Conservation (phyloP, 1,284 basidiomycete species). For the Leccinum pachyderme region DNA sequence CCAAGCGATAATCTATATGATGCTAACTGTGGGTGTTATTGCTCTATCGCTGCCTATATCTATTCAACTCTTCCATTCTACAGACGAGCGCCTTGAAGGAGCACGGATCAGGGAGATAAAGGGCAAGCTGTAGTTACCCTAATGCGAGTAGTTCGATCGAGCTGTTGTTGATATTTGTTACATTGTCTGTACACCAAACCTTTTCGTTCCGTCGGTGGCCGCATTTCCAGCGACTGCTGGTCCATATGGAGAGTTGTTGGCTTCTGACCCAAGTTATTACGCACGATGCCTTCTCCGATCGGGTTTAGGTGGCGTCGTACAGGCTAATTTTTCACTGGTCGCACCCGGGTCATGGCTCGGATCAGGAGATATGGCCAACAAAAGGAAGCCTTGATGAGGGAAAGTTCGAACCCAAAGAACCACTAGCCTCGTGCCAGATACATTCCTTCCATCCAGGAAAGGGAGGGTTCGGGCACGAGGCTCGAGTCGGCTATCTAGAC, state of each 20-base stretch:
- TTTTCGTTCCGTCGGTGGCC: slow-evolving; percentile 1
- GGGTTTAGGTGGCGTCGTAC: not conserved
- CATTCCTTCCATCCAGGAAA: slow-evolving; percentile 8
- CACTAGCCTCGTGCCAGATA: slow-evolving; percentile 7
- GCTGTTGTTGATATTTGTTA: not conserved
- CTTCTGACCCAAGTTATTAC: not conserved
- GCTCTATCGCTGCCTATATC: not conserved
- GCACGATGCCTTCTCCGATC: not conserved
- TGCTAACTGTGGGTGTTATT: slow-evolving; percentile 64
- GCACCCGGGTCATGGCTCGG: not conserved
- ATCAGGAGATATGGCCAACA: slow-evolving; percentile 6
- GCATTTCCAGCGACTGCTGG: not conserved
- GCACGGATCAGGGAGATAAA: slow-evolving; percentile 51
- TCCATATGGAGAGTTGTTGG: not conserved
- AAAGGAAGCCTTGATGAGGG: slow-evolving; percentile 19
- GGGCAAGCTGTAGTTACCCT: slow-evolving; percentile 43
- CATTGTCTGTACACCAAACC: slow-evolving; percentile 1
- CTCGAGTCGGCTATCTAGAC: not conserved
- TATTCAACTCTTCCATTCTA: slow-evolving; percentile 36
- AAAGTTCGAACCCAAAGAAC: slow-evolving; percentile 1
- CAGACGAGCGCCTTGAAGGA: slow-evolving; percentile 45
- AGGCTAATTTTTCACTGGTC: not conserved
- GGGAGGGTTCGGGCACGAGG: slow-evolving; percentile 1
- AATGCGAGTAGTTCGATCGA: not conserved
- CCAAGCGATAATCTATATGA: slow-evolving; percentile 75